These are phyloP conservation scores for Suillus fuscotomentosus DNA, from an alignment of 768 basidiomycete genomes.

Conservation along the genomic window DNA sequence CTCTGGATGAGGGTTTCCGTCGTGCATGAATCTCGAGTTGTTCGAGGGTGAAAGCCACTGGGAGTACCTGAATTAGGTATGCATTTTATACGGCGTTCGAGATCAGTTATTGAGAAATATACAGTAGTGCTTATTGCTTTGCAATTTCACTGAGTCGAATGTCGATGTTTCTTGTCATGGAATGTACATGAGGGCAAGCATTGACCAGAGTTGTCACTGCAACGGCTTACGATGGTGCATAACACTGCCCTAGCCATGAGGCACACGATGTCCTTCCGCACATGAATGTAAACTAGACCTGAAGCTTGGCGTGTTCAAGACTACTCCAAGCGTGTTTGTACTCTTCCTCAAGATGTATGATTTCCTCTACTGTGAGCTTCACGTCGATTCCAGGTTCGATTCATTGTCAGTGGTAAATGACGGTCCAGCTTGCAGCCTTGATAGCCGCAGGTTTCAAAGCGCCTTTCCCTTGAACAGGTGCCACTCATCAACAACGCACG, in stretches of 20 bases:
- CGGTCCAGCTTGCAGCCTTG: too few species aligned
- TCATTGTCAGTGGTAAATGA: constrained; percentile 2
- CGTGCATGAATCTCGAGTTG: neutral
- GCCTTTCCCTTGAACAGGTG: too few species aligned
- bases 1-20: neutral
- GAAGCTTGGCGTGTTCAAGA: neutral
- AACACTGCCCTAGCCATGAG: neutral
- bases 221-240: neutral
- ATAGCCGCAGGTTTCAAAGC: too few species aligned
- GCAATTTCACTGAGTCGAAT: neutral
- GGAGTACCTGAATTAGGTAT: neutral
- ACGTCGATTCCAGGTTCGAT: constrained; percentile 36
- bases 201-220: neutral
- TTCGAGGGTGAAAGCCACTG: neutral
- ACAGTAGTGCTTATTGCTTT: neutral
- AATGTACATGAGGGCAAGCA: neutral
- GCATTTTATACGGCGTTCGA: neutral
- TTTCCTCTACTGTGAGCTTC: constrained; percentile 46
- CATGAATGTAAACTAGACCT: neutral
- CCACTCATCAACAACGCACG: too few species aligned
- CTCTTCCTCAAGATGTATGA: constrained; percentile 42
- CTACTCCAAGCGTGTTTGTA: constrained; percentile 28
- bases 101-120: neutral
- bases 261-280: neutral
- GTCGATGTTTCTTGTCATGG: neutral